Conservation (phyloP, 257 asterid genomes). For the Scutellaria barbata region DNA sequence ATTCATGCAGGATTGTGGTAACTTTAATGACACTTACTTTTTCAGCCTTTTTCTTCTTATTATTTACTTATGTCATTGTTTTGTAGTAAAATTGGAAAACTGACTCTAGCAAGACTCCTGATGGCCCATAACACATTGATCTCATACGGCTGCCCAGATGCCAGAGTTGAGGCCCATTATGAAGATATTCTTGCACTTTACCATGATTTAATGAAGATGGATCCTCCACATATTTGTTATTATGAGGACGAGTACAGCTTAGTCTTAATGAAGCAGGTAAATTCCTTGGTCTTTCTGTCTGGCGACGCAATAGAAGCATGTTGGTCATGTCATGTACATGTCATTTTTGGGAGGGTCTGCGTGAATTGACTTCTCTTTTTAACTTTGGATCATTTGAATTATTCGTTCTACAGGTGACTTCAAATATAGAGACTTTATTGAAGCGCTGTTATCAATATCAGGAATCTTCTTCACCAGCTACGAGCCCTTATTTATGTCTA, state of each 20-base stretch:
- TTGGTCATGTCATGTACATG: no score
- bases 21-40: conserved; percentile 17
- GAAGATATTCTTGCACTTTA: conserved; percentile 80
- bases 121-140: conserved; percentile 64
- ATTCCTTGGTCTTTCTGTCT: conserved; percentile 15
- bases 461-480: conserved; percentile 51
- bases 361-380: conserved; percentile 2
- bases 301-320: not conserved
- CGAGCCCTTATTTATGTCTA: conserved; percentile 42
- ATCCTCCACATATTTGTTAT: conserved; percentile 70
- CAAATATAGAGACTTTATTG: conserved; percentile 55
- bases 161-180: conserved; percentile 42
- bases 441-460: conserved; percentile 54
- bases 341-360: not conserved
- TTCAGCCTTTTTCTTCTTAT: conserved; percentile 28
- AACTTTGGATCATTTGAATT: conserved; percentile 24
- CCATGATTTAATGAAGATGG: conserved; percentile 73
- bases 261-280: conserved; percentile 80
- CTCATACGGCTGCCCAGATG: conserved; percentile 45
- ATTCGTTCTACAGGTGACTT: conserved; percentile 56
- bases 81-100: conserved; percentile 93
- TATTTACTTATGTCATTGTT: conserved; percentile 28
- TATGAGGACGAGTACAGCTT: conserved; percentile 78
- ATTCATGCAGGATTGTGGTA: conserved; percentile 24
- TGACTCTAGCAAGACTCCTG: conserved; percentile 90